Conservation (phyloP, 177 flowering plant genomes). For the Vitis hybrid region DNA sequence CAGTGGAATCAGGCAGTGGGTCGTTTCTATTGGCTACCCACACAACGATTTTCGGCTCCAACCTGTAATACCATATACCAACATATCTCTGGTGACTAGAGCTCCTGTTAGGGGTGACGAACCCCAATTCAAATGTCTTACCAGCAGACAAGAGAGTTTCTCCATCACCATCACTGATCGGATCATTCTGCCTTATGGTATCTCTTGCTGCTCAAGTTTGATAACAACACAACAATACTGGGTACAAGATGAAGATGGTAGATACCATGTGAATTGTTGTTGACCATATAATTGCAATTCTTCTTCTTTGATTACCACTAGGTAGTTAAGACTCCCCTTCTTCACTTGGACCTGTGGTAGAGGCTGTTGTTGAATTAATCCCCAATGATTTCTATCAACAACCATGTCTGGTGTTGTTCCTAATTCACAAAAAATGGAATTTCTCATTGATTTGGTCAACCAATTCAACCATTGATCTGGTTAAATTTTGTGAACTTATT, state of each 20-base stretch:
- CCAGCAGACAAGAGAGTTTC: constrained; percentile 33
- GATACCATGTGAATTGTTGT: constrained; percentile 4
- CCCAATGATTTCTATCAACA: no score
- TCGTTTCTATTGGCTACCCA: constrained; percentile 14
- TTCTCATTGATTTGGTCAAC: no score
- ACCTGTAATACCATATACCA: constrained; percentile 10
- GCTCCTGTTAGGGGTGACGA: constrained; percentile 27
- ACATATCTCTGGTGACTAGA: constrained; percentile 12
- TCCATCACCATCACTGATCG: constrained; percentile 11
- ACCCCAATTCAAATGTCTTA: constrained; percentile 30
- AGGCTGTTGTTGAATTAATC: no score
- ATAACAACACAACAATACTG: neutral
- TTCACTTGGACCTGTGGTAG: no score
- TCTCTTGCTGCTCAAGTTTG: constrained; percentile 17
- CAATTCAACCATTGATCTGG: no score
- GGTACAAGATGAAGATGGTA: neutral
- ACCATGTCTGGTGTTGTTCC: no score
- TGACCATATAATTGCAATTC: neutral
- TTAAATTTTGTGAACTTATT: no score
- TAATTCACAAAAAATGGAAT: no score
- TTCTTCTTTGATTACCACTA: neutral
- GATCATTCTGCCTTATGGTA: constrained; percentile 9
- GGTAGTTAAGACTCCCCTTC: no score
- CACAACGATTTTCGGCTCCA: neutral
- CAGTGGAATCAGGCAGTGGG: neutral